phyloP scores from a whole-genome alignment of 2,329 filamentous ascomycete genomes.

The Moelleriella libera region DNA sequence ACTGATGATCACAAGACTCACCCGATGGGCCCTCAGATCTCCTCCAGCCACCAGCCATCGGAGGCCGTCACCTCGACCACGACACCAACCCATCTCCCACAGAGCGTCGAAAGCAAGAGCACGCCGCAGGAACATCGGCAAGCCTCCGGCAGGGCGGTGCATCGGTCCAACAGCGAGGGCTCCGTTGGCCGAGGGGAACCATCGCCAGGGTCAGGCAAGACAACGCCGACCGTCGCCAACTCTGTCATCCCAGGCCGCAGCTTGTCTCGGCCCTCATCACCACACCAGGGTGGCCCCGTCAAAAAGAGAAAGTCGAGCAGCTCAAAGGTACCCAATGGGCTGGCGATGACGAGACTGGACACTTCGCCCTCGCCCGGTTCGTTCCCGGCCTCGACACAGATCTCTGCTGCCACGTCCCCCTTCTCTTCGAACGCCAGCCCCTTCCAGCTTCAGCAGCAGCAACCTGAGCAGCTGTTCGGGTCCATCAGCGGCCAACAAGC shows the following conservation, averaged over 20 bases:
- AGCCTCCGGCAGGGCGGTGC: slow-evolving; percentile 38
- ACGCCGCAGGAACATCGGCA: slow-evolving; percentile 16
- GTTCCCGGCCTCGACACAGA: slow-evolving; percentile 22
- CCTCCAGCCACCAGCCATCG: slow-evolving; percentile 12
- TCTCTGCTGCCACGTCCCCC: slow-evolving; percentile 32
- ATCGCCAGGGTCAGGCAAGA: slow-evolving; percentile 20
- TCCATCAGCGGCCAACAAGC: slow-evolving; percentile 22
- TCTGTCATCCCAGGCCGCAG: slow-evolving; percentile 13
- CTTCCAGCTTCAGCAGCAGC: slow-evolving; percentile 26
- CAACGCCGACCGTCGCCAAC: slow-evolving; percentile 14
- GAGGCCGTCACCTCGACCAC: slow-evolving; percentile 13
- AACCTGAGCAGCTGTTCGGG: slow-evolving; percentile 23
- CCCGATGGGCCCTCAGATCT: slow-evolving; percentile 13
- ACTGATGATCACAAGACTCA: slow-evolving; percentile 96
- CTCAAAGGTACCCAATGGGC: slow-evolving; percentile 54
- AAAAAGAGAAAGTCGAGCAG: slow-evolving; percentile 76
- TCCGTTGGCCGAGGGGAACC: slow-evolving; percentile 36
- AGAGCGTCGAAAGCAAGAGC: slow-evolving; percentile 13
- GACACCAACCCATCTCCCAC: slow-evolving; percentile 6
- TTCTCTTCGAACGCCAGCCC: slow-evolving; percentile 33
- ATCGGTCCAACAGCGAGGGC: slow-evolving; percentile 50
- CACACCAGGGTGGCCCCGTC: slow-evolving; percentile 49
- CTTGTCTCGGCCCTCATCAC: slow-evolving; percentile 62
- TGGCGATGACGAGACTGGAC: slow-evolving; percentile 75
- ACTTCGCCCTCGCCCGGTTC: slow-evolving; percentile 29